Conservation (phyloP, 257 asterid species). For the Verbena officinalis region DNA sequence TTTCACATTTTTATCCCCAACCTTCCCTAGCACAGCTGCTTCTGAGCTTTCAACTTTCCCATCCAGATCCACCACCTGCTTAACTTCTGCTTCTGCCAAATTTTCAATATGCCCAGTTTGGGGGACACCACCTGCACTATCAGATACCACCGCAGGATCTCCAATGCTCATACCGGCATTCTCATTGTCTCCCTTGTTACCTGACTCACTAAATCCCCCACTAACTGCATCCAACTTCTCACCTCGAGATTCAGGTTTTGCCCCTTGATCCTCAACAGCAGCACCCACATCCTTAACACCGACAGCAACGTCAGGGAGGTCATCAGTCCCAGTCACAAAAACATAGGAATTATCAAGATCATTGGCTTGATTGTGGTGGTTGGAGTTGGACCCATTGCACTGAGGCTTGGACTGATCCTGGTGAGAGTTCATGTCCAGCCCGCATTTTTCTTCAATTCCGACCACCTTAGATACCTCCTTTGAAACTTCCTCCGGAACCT, state of each 20-base stretch:
- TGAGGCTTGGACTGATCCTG: conserved; percentile 42
- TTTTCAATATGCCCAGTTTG: conserved; percentile 21
- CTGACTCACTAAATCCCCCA: conserved; percentile 9
- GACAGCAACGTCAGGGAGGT: conserved; percentile 29
- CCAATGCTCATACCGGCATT: conserved; percentile 19
- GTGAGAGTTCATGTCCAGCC: conserved; percentile 36
- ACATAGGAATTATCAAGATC: conserved; percentile 59
- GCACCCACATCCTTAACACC: conserved; percentile 25
- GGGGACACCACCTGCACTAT: conserved; percentile 25
- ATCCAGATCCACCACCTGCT: conserved; percentile 24
- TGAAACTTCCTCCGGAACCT: not conserved
- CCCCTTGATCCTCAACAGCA: conserved; percentile 1
- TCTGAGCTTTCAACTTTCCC: conserved; percentile 14
- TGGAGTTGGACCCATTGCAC: conserved; percentile 39
- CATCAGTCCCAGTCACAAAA: conserved; percentile 43
- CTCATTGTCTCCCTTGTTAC: conserved; percentile 20
- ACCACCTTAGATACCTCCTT: conserved; percentile 31
- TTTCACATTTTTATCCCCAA: conserved; percentile 31
- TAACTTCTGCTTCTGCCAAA: conserved; percentile 30
- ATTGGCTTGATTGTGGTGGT: conserved; percentile 26
- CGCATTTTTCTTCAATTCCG: conserved; percentile 39
- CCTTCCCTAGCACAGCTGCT: conserved; percentile 26
- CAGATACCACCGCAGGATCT: conserved; percentile 10
- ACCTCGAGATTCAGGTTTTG: conserved; percentile 17
- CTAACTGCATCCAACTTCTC: conserved; percentile 18